Conservation (phyloP, 2,329 filamentous ascomycete genomes). For the Fusarium pseudonygamai region DNA sequence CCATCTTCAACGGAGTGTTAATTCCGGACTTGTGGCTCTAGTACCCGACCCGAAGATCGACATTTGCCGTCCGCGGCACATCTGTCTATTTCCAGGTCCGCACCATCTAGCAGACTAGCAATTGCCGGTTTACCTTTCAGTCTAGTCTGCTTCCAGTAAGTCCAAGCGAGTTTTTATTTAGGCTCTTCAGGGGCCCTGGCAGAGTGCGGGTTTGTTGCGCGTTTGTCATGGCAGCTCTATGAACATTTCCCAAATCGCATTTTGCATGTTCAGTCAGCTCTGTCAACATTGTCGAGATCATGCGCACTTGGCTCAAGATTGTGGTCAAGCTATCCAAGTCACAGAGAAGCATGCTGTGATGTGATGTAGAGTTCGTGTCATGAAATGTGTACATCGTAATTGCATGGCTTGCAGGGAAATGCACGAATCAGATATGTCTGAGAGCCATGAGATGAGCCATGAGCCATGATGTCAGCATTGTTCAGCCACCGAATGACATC, state of each 20-base stretch:
- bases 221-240: neutral
- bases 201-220: constrained; percentile 20
- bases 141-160: constrained; percentile 26
- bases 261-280: neutral
- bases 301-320: neutral
- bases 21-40: constrained; percentile 34
- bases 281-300: neutral
- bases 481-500: constrained; percentile 28
- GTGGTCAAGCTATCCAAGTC: neutral
- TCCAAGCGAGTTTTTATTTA: constrained; percentile 20
- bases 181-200: constrained; percentile 17
- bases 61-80: constrained; percentile 43
- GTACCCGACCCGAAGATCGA: constrained; percentile 40
- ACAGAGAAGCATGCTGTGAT: neutral
- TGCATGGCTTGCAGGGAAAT: neutral
- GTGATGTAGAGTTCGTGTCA: neutral
- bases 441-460: constrained; percentile 26
- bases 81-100: constrained; percentile 35
- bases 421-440: neutral
- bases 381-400: neutral
- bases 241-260: neutral
- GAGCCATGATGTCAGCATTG: constrained; percentile 34
- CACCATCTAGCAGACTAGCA: constrained; percentile 30
- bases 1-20: constrained; percentile 27
- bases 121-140: constrained; percentile 33